A percentile compares a stretch with the other conserved stretches of the same genome.
These are phyloP conservation scores for Coemansia sp. DNA, from an alignment of 192 early-diverging fungal species.

Conservation along the genomic window DNA sequence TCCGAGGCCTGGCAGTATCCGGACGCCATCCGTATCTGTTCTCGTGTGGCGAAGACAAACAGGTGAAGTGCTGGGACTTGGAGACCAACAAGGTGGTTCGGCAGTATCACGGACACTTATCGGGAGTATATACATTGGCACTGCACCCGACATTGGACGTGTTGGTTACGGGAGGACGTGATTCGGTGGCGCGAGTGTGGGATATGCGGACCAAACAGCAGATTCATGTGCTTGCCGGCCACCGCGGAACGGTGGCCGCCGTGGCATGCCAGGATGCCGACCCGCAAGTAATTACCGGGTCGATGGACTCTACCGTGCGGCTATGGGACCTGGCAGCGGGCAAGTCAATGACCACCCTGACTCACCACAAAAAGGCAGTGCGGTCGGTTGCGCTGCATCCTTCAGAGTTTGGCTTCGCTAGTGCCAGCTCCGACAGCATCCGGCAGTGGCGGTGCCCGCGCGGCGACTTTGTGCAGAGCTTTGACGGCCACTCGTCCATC, in stretches of 20 bases:
- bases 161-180: constrained; percentile 91
- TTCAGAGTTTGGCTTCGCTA: constrained; percentile 90
- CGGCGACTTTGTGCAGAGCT: constrained; percentile 94
- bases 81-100: constrained; percentile 99
- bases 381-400: constrained; percentile 90
- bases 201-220: constrained; percentile 96
- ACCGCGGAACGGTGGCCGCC: constrained; percentile 79
- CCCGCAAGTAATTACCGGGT: constrained; percentile 93
- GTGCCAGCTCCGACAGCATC: constrained; percentile 85
- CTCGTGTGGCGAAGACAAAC: constrained; percentile 96
- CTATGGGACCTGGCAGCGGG: constrained; percentile 98
- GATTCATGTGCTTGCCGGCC: constrained; percentile 86
- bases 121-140: constrained; percentile 86
- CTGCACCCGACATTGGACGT: constrained; percentile 95
- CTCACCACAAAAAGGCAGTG: constrained; percentile 98
- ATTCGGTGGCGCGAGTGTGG: constrained; percentile 95
- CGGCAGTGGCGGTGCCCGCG: constrained; percentile 97
- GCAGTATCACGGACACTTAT: constrained; percentile 97
- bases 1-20: constrained; percentile 92
- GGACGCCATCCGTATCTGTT: constrained; percentile 96
- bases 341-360: constrained; percentile 88
- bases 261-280: constrained; percentile 93
- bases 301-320: constrained; percentile 88
- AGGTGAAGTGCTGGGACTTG: constrained; percentile 99
- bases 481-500: constrained; percentile 82